A percentile compares a stretch with the other conserved stretches of the same genome.
These are phyloP conservation scores for Chiua virens DNA, from an alignment of 768 basidiomycete genomes.

Conservation along the genomic window DNA sequence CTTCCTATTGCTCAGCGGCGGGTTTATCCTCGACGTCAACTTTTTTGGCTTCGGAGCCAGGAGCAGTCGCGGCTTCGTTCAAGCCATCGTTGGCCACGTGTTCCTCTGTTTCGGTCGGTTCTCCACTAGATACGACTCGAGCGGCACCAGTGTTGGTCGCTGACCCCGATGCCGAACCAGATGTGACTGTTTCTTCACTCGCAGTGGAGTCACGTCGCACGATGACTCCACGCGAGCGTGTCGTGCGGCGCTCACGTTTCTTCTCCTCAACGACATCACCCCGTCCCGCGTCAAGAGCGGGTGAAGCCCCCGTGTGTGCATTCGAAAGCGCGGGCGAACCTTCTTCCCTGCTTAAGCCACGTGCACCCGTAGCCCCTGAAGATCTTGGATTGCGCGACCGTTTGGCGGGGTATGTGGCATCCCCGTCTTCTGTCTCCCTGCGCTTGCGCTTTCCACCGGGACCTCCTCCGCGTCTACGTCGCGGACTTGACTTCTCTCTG, in stretches of 20 bases:
- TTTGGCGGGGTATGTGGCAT: conserved; percentile 72
- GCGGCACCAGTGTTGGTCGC: conserved; percentile 15
- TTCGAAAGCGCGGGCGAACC: conserved; percentile 41
- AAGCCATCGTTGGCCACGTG: neutral
- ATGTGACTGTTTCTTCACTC: conserved; percentile 46
- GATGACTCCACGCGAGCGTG: conserved; percentile 42
- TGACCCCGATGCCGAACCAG: conserved; percentile 34
- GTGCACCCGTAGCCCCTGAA: conserved; percentile 21
- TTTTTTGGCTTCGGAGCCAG: conserved; percentile 3
- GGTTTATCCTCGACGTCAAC: neutral
- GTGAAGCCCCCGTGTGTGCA: conserved; percentile 23
- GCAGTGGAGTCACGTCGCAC: conserved; percentile 51
- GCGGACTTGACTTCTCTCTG: conserved; percentile 49
- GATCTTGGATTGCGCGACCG: conserved; percentile 55
- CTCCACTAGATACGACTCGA: conserved; percentile 15
- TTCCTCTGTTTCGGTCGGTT: conserved; percentile 15
- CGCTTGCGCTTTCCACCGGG: conserved; percentile 52
- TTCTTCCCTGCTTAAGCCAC: conserved; percentile 36
- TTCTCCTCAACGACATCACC: conserved; percentile 18
- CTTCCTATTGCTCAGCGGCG: conserved; percentile 1
- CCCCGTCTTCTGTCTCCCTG: conserved; percentile 60
- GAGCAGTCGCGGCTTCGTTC: conserved; percentile 1
- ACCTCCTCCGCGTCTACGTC: conserved; percentile 45
- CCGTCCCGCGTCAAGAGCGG: conserved; percentile 16
- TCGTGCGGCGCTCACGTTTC: conserved; percentile 44